These are phyloP conservation scores for Fusarium equiseti DNA, from an alignment of 2,329 filamentous ascomycete species.

Conservation along the genomic window DNA sequence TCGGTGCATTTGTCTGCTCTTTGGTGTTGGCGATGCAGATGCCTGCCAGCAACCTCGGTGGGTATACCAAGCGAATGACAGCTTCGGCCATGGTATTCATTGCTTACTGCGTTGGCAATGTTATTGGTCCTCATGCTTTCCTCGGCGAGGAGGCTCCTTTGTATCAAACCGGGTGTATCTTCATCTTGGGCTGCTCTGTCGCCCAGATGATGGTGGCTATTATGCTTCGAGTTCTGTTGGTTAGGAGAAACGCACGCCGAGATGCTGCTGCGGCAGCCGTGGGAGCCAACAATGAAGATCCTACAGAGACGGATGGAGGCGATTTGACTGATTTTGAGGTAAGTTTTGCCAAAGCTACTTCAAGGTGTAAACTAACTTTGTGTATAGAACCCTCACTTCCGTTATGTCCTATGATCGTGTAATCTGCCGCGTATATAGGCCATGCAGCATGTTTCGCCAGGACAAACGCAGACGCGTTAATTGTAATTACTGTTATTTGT, in stretches of 20 bases:
- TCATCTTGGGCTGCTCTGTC: constrained; percentile 31
- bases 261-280: constrained; percentile 14
- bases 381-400: constrained; percentile 33
- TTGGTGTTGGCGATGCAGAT: constrained; percentile 66
- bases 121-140: constrained; percentile 53
- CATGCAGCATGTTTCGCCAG: neutral
- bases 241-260: constrained; percentile 26
- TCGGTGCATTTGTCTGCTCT: constrained; percentile 61
- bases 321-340: constrained; percentile 45
- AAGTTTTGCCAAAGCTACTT: accelerated
- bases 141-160: constrained; percentile 58
- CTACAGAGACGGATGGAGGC: constrained; percentile 3
- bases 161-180: constrained; percentile 64
- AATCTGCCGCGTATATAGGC: accelerated
- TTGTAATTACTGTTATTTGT: neutral
- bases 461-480: neutral
- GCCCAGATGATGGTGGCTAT: constrained; percentile 40
- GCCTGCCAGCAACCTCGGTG: constrained; percentile 61
- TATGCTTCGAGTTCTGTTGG: constrained; percentile 20
- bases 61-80: constrained; percentile 62
- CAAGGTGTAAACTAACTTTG: neutral
- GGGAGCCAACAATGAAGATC: neutral
- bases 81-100: constrained; percentile 60
- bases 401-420: constrained; percentile 19
- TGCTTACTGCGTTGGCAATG: constrained; percentile 53